A percentile compares a stretch with the other conserved stretches of the same genome.
phyloP scores from a whole-genome alignment of 371 early-diverging fungal genomes.

The Massospora cicadina region DNA sequence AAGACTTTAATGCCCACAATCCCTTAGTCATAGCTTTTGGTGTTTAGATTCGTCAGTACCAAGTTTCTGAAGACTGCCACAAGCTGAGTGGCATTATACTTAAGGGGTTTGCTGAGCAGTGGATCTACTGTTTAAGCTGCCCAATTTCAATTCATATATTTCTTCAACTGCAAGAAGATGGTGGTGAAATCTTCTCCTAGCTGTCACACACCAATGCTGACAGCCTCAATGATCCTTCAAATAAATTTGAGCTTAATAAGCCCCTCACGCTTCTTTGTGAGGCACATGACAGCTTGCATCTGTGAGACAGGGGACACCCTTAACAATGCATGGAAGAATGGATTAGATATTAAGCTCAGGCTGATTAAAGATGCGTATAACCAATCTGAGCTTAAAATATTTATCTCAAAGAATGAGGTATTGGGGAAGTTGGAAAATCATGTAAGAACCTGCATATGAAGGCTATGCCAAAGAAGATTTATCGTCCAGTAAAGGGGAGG shows the following conservation, averaged over 20 bases:
- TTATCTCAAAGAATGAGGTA: no score
- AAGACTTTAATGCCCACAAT: conserved; percentile 21
- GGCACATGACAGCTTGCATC: conserved; percentile 74
- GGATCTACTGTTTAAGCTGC: conserved; percentile 77
- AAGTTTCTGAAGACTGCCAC: conserved; percentile 30
- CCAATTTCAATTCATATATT: conserved; percentile 64
- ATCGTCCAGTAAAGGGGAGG: no score
- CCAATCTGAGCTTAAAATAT: no score
- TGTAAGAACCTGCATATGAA: no score
- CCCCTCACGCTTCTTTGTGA: conserved; percentile 25
- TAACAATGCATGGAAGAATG: no score
- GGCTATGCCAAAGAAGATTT: no score
- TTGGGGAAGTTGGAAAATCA: no score
- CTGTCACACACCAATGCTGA: conserved; percentile 50
- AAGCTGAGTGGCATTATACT: conserved; percentile 60
- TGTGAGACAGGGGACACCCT: conserved; percentile 87
- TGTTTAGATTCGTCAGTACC: conserved; percentile 1
- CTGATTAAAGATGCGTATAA: no score
- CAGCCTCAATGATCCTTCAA: conserved; percentile 19
- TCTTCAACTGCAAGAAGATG: conserved; percentile 85
- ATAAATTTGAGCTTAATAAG: not conserved
- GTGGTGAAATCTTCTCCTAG: conserved; percentile 66
- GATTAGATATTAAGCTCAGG: no score
- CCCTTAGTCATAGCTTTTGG: conserved; percentile 1
- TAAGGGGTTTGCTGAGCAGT: conserved; percentile 73